A percentile compares a stretch with the other conserved stretches of the same genome.
Conservation (phyloP, 306 rosid genomes). For the Purshia tridentata region DNA sequence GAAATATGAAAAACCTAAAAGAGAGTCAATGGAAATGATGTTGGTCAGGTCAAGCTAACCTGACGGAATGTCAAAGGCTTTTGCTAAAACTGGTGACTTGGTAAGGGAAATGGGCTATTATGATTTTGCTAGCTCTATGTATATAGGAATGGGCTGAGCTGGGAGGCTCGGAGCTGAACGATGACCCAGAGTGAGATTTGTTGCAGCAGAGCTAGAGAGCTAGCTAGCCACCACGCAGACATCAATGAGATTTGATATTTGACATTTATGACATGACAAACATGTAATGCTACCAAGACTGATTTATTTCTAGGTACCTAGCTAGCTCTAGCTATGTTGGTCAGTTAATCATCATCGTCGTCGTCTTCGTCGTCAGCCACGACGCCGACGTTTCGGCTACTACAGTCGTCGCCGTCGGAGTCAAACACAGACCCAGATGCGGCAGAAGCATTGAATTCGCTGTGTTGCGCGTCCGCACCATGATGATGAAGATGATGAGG, state of each 20-base stretch:
- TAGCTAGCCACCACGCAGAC: too few species aligned
- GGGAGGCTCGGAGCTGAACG: too few species aligned
- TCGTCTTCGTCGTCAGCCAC: slow-evolving; percentile 6
- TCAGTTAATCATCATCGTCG: slow-evolving; percentile 7
- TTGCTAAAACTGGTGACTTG: neutral
- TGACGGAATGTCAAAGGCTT: slow-evolving; percentile 5
- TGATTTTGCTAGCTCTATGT: too few species aligned
- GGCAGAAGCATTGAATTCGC: too few species aligned
- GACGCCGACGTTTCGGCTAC: slow-evolving; percentile 40
- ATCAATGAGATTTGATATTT: neutral
- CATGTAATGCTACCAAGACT: too few species aligned
- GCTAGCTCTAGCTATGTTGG: neutral
- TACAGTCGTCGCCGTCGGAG: slow-evolving; percentile 13
- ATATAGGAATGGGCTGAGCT: too few species aligned
- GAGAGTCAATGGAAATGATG: neutral
- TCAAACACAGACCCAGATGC: neutral
- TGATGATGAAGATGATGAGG: slow-evolving; percentile 4
- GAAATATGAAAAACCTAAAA: neutral
- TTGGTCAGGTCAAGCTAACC: neutral
- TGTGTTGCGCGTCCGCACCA: slow-evolving; percentile 26
- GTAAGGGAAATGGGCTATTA: neutral
- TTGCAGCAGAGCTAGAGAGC: too few species aligned
- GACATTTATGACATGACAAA: too few species aligned
- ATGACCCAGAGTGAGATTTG: too few species aligned
- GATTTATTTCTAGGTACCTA: neutral